Evolutionary conservation across 2,329 filamentous ascomycete species (phyloP).

Genomic region (Stagonosporopsis cucurbitacearum): DNA sequence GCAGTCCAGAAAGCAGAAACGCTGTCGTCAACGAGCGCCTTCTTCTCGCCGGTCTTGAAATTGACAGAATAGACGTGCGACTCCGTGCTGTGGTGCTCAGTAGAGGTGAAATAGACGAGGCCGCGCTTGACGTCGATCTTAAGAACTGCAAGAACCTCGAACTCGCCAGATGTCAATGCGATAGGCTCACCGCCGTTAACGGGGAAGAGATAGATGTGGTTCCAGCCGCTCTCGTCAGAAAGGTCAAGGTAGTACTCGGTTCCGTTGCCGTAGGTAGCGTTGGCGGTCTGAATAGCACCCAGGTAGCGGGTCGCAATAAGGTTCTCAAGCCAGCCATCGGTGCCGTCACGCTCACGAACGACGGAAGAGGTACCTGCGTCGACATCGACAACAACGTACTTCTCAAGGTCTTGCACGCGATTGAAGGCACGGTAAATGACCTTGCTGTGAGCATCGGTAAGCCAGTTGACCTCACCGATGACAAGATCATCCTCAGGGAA

Average conservation of each 20-base stretch:
- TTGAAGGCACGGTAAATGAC: conserved; percentile 72
- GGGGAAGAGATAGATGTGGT: conserved; percentile 69
- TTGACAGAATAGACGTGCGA: conserved; percentile 72
- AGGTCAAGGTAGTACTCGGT: conserved; percentile 68
- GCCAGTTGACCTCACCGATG: conserved; percentile 72
- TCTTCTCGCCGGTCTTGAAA: conserved; percentile 61
- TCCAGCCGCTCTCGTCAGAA: conserved; percentile 70
- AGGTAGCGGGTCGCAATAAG: conserved; percentile 63
- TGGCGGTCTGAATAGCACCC: conserved; percentile 49
- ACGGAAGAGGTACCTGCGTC: conserved; percentile 54
- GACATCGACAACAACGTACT: conserved; percentile 66
- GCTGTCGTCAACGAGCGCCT: conserved; percentile 66
- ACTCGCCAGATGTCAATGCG: conserved; percentile 68
- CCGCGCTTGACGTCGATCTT: conserved; percentile 64
- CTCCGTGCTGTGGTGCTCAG: conserved; percentile 70
- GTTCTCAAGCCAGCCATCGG: conserved; percentile 69
- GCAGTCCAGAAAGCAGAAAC: conserved; percentile 67
- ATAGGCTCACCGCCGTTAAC: conserved; percentile 62
- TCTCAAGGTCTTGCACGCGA: conserved; percentile 70
- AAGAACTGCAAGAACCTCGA: conserved; percentile 67
- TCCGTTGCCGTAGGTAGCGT: conserved; percentile 46
- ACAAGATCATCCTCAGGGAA: conserved; percentile 68
- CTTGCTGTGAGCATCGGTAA: conserved; percentile 66
- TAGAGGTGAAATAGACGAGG: conserved; percentile 70
- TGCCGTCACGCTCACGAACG: conserved; percentile 64